Base-by-base conservation (phyloP, 2,329 filamentous ascomycete species). In the Claviceps africana region DNA sequence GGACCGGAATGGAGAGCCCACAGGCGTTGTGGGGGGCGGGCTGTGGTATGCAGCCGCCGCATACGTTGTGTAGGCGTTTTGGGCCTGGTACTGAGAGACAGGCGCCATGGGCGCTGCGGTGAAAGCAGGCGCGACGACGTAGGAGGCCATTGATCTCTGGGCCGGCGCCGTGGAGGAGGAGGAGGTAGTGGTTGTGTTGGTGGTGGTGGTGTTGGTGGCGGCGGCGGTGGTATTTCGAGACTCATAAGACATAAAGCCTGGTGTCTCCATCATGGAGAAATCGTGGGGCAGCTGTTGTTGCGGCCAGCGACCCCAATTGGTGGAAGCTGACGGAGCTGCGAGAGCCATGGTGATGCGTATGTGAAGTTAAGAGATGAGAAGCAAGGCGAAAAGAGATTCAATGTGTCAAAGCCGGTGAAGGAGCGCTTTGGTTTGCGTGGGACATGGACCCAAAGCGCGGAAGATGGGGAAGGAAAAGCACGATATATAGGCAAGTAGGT, bases 281-380 rank as follows among this genome's bases (percentile, higher is more conserved):
- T 75, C 72, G 48, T 64, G 59, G 15, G 65, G 67, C 45, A 77
- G 70, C 43, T 78, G 75, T 54, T 73, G 65, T 57, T 73, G 65
- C 57, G 72, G 65, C 74, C 76, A 80, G 58, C 75, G 75, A 59
- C 70, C 73, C 79, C 79, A 82, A 66, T 65, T 68, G 51, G 71
- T 67, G 57, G 68, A 60, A 47, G 71, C 64, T 52, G 71, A 62
- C 60, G 74, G 70, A 61, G 70, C 66, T 53, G 72, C 68, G 59
- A 77, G 69, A 58, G 73, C 72, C 74, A 80, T 68, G 58, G 44
- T 52, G n/a, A 52, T 40, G 3, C 51, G 50, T 33, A 39, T 53
- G 48, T 25, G n/a, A n/a, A 28, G 15, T n/a, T n/a, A 43, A 13
- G 39, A 31, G 33, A 33, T n/a, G 7, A 31, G 25, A 31, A 28